Evolutionary conservation across 1,284 basidiomycete genomes (phyloP), one percentile per base, ranked within the genome.

Genomic region (Microbotryum lychnidis-dioicae): DNA sequence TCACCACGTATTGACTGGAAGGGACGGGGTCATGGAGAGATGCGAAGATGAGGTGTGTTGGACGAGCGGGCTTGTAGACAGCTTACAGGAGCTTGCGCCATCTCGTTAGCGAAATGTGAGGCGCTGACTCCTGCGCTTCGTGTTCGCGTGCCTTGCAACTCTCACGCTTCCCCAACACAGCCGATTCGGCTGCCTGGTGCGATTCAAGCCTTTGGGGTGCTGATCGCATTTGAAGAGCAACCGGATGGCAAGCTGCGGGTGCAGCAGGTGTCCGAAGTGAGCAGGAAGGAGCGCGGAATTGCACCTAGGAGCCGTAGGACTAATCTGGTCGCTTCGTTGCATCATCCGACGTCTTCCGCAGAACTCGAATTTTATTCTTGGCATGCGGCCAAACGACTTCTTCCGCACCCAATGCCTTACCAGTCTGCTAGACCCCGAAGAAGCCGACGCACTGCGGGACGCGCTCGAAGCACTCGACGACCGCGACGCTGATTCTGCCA

Each of bases 181-280:
- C 89, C 89, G 0, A 92, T 94, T 56, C 83, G 85, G 12, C 85
- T 86, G 0, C 90, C 89, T 4, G 89, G 89, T 3, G 86, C 89
- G 0, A 82, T 92, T 0, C 90, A 94, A 76, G 84, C 84, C 0
- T 94, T 88, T 72, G 90, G 89, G 10, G 86, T 91, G 1, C 79
- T 92, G 20, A 81, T 93, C 54, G 87, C 83, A 0, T 76, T 91
- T 2, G 83, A 87, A 64, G 84, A 89, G 70, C 77, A 82, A 33
- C 83, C 86, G 2, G 77, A 77, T 3, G 84, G 80, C 10, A 78
- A 79, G 9, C 75, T 91, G 33, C 69, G 81, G 2, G 86, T 92
- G 20, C 81, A 85, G 12, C 90, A 91, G 71, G 87, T 87, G 0
- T 92, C 89, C 16, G 89, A 91, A 79, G 86, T 87, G 71, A 67